Evolutionary conservation across 1,284 basidiomycete genomes (phyloP).

Genomic region (Amylostereum chailletii): DNA sequence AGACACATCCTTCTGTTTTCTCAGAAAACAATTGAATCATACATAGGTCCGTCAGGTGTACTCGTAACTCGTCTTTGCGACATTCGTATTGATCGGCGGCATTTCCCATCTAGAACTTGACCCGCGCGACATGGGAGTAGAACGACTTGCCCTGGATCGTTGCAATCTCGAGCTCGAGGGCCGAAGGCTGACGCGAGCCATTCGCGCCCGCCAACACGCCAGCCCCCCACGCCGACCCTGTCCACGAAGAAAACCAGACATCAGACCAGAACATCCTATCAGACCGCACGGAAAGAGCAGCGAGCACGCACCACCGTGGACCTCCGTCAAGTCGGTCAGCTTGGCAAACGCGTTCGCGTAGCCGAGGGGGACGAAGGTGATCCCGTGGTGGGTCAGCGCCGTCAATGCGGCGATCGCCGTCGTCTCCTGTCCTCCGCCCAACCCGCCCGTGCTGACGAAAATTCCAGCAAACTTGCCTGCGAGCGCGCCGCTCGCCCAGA

Average conservation of each 20-base stretch:
- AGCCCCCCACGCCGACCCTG: slow-evolving; percentile 69
- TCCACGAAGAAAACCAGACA: neutral
- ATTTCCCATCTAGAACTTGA: no score
- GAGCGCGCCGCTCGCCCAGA: slow-evolving; percentile 70
- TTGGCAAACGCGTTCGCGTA: slow-evolving; percentile 53
- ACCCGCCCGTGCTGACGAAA: slow-evolving; percentile 63
- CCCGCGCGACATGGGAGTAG: slow-evolving; percentile 33
- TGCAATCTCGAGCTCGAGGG: slow-evolving; percentile 60
- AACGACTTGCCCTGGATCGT: slow-evolving; percentile 57
- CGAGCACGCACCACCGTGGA: slow-evolving; percentile 56
- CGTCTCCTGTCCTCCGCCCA: slow-evolving; percentile 26
- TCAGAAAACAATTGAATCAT: no score
- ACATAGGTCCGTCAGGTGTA: no score
- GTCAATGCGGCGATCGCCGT: slow-evolving; percentile 50
- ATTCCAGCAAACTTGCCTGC: slow-evolving; percentile 75
- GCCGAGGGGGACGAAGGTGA: slow-evolving; percentile 70
- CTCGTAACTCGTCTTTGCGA: no score
- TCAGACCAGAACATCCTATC: neutral
- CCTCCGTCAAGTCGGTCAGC: slow-evolving; percentile 50
- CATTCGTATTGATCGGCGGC: no score
- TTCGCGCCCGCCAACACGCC: slow-evolving; percentile 59
- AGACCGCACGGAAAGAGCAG: neutral
- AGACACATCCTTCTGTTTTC: no score
- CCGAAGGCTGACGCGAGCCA: slow-evolving; percentile 54
- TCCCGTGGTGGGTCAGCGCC: slow-evolving; percentile 75